Evolutionary conservation across 495 filamentous ascomycete species (phyloP).

Genomic region (Venustampulla echinocandica): DNA sequence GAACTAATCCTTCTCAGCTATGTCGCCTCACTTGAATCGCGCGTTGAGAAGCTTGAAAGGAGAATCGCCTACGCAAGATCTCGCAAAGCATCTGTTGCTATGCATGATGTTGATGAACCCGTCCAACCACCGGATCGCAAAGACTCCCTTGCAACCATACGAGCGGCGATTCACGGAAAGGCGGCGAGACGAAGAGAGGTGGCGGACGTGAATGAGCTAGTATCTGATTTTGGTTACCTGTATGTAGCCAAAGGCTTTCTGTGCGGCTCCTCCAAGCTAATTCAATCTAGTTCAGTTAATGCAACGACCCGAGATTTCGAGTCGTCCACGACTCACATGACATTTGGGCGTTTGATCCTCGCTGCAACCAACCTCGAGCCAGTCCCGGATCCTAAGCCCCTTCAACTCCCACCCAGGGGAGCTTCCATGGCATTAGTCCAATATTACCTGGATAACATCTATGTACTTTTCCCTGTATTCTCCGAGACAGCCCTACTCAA

Average conservation of each 20-base stretch:
- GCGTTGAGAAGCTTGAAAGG: conserved; percentile 77
- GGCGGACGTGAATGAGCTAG: conserved; percentile 68
- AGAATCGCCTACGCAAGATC: conserved; percentile 52
- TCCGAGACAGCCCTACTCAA: conserved; percentile 64
- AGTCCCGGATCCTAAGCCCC: conserved; percentile 46
- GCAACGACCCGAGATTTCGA: conserved; percentile 88
- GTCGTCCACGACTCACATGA: conserved; percentile 73
- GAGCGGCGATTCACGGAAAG: conserved; percentile 51
- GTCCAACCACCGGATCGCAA: conserved; percentile 40
- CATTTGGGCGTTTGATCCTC: conserved; percentile 75
- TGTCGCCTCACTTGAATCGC: conserved; percentile 82
- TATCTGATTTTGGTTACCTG: conserved; percentile 77
- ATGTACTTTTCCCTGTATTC: conserved; percentile 70
- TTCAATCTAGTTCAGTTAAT: conserved; percentile 64
- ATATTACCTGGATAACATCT: conserved; percentile 75
- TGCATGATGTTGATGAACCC: conserved; percentile 38
- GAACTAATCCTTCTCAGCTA: conserved; percentile 47
- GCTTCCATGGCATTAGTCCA: conserved; percentile 59
- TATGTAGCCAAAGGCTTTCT: conserved; percentile 31
- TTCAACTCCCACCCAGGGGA: conserved; percentile 56
- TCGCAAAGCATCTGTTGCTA: conserved; percentile 44
- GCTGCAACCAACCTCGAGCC: conserved; percentile 60
- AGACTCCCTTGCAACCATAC: conserved; percentile 49
- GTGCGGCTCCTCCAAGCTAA: conserved; percentile 4
- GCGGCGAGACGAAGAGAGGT: conserved; percentile 52